Evolutionary conservation across 192 early-diverging fungal genomes (phyloP).

Genomic region (Backusella sp.): DNA sequence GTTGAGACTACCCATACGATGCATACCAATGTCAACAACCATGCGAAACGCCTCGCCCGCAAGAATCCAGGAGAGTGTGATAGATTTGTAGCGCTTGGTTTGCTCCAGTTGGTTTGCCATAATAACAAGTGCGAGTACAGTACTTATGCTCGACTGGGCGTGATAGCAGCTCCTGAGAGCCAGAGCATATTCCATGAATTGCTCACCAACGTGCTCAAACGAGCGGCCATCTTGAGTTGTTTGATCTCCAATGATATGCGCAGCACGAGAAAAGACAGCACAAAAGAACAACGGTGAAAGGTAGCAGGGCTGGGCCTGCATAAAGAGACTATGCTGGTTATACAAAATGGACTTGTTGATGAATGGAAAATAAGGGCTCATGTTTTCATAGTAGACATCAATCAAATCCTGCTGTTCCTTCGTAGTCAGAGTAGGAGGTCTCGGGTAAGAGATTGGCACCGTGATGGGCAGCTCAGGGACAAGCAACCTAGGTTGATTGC

Average conservation of each 20-base stretch:
- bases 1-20: slow-evolving; percentile 33
- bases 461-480: not conserved
- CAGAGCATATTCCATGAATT: not conserved
- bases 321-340: not conserved
- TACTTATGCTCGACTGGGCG: slow-evolving; percentile 46
- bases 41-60: slow-evolving; percentile 68
- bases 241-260: not conserved
- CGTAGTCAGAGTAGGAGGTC: not conserved
- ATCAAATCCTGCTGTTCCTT: not conserved
- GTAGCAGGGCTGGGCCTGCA: not conserved
- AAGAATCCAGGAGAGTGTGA: slow-evolving; percentile 62
- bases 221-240: not conserved
- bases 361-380: not conserved
- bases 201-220: not conserved
- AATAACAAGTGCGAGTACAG: slow-evolving; percentile 58
- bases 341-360: not conserved
- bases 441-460: not conserved
- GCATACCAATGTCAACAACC: slow-evolving; percentile 73
- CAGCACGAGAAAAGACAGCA: not conserved
- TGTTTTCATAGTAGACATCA: not conserved
- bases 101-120: slow-evolving; percentile 62
- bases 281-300: not conserved
- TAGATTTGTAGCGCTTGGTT: slow-evolving; percentile 34
- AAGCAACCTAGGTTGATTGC: not conserved
- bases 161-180: slow-evolving; percentile 56